Evolutionary conservation across 176 grass and related monocot species (phyloP).

Genomic region (Zea mays): DNA sequence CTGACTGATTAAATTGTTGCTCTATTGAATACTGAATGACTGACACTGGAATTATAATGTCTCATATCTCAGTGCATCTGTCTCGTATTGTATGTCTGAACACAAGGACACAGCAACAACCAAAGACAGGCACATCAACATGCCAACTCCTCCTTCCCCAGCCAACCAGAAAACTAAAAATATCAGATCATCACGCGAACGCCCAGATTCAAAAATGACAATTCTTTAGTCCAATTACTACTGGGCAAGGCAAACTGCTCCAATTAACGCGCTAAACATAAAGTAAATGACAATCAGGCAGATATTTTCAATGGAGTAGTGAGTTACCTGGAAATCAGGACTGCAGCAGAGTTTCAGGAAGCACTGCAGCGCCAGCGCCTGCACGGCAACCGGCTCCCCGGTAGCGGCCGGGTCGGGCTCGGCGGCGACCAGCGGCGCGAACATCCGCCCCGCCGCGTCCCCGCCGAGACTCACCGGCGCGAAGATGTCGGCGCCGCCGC

Average conservation of each 20-base stretch:
- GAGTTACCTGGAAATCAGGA: conserved; percentile 78
- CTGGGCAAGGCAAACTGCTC: not conserved
- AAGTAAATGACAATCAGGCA: not conserved
- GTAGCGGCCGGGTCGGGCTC: conserved; percentile 40
- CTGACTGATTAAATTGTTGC: conserved; percentile 8
- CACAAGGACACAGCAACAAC: conserved; percentile 31
- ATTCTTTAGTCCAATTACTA: conserved; percentile 7
- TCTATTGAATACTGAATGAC: conserved; percentile 14
- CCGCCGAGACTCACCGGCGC: conserved; percentile 41
- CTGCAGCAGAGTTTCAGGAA: conserved; percentile 54
- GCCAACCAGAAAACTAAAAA: conserved; percentile 19
- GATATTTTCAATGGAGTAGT: conserved; percentile 32
- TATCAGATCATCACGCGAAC: conserved; percentile 36
- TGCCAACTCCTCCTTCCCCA: conserved; percentile 33
- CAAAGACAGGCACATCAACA: conserved; percentile 27
- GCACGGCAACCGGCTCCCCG: conserved; percentile 60
- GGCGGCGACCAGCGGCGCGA: conserved; percentile 55
- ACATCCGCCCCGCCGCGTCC: conserved; percentile 42
- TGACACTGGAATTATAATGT: conserved; percentile 21
- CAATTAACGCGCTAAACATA: conserved; percentile 24
- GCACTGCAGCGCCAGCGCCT: conserved; percentile 57
- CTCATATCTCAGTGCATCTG: not conserved
- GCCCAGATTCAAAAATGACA: not conserved
- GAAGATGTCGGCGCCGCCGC: conserved; percentile 38
- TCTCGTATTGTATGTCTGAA: conserved; percentile 21